Evolutionary conservation across 306 rosid species (phyloP), one percentile per base, ranked within the genome.

Genomic region (Mimosa pudica): DNA sequence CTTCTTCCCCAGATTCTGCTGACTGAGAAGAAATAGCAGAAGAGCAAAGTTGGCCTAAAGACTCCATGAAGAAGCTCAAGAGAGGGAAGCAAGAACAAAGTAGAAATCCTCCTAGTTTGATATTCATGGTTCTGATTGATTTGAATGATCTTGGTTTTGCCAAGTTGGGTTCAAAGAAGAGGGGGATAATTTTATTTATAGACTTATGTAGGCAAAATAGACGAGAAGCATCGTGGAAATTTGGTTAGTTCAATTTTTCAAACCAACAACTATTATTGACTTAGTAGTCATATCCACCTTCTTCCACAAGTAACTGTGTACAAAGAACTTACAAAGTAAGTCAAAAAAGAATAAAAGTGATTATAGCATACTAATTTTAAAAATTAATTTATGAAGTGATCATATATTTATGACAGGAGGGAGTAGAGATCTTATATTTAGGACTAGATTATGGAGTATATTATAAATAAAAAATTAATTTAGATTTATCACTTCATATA

Each of bases 81-180:
- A 79, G 6, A 7, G 82, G 77, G 4, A 85, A 76, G 52, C 70
- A 71, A n/a, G 88, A 85, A 60, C 77, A 67, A 20, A 82, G 4
- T 46, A 78, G 55, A 8, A 42, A 24, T 57, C 73, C 79, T 71
- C 70, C 77, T 6, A 82, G 35, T 79, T 73, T 82, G 62, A 82
- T 66, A 82, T 72, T 82, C 86, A 85, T 82, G 63, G 67, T 51
- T 61, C 60, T 61, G 70, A 46, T 6, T 5, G 5, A 17, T n/a
- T 10, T 9, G 10, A 41, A 47, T 38, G 46, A 12, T 70, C n/a
- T 42, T 5, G 32, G 30, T 68, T 6, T 4, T 55, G 5, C 17
- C 2, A 7, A 55, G 30, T 55, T 55, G 61, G 20, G 61, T 55
- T 2, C 77, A 51, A 76, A 47, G 51, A 51, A 60, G 2, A 51